Evolutionary conservation across 176 grass and related monocot species (phyloP).

Genomic region (Stipa capillata): DNA sequence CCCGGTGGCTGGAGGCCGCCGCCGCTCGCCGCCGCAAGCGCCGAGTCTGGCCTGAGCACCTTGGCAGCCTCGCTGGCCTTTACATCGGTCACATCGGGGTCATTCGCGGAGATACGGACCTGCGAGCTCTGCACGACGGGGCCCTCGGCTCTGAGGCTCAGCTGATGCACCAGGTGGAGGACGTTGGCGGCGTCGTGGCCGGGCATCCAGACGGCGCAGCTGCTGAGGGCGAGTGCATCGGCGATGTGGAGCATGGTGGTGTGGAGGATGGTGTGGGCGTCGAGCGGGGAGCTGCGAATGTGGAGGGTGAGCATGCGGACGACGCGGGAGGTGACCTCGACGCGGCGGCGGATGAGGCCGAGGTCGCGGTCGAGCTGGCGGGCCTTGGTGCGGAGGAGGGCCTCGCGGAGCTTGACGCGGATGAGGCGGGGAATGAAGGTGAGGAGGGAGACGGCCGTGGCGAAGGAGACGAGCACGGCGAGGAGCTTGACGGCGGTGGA

Average conservation of each 20-base stretch:
- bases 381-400: too few species aligned
- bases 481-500: too few species aligned
- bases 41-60: slow-evolving; percentile 34
- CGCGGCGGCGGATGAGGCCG: too few species aligned
- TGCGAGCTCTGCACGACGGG: too few species aligned
- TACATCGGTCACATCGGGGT: slow-evolving; percentile 44
- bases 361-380: too few species aligned
- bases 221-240: slow-evolving; percentile 26
- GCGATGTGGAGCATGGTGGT: slow-evolving; percentile 59
- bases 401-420: too few species aligned
- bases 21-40: slow-evolving; percentile 27
- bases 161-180: slow-evolving; percentile 32
- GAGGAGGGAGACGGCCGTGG: too few species aligned
- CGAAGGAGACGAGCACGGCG: too few species aligned
- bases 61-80: slow-evolving; percentile 19
- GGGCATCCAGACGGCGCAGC: slow-evolving; percentile 63
- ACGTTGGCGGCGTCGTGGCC: background rate
- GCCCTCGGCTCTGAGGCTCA: background rate
- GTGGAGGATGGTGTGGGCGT: slow-evolving; percentile 37
- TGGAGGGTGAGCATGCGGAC: slow-evolving; percentile 33
- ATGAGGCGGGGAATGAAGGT: too few species aligned
- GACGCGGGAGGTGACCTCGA: too few species aligned
- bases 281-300: slow-evolving; percentile 20
- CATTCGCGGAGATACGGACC: background rate
- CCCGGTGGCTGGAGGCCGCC: background rate